These are phyloP conservation scores for Penicillium sp. DNA, from an alignment of 2,329 filamentous ascomycete species.

Conservation along the genomic window DNA sequence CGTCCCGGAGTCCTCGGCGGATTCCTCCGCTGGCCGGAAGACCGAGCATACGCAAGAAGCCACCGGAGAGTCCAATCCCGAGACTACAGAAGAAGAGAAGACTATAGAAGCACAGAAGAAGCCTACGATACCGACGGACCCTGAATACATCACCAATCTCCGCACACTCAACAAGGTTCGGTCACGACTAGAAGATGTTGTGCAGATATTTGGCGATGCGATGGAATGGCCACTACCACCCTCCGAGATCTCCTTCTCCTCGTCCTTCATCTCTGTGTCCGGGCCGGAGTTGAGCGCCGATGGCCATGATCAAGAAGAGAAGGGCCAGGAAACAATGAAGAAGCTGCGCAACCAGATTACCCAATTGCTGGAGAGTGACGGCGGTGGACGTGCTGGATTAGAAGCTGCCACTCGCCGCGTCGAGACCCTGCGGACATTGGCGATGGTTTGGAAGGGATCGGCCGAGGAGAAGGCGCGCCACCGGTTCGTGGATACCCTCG, in stretches of 20 bases:
- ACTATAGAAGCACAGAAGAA: constrained; percentile 7
- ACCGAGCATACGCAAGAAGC: constrained; percentile 2
- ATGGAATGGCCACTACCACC: constrained; percentile 95
- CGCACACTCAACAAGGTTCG: constrained; percentile 83
- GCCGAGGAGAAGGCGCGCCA: constrained; percentile 85
- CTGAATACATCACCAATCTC: constrained; percentile 74
- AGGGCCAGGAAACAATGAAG: constrained; percentile 79
- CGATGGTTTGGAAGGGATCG: constrained; percentile 90
- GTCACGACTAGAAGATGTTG: constrained; percentile 81
- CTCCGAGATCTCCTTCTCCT: constrained; percentile 80
- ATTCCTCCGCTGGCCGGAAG: constrained; percentile 11
- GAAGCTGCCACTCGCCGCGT: constrained; percentile 72
- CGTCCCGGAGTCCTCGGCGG: constrained; percentile 52
- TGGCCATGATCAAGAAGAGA: constrained; percentile 76
- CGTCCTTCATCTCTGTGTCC: constrained; percentile 87
- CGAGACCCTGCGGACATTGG: constrained; percentile 75
- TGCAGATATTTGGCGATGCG: constrained; percentile 89
- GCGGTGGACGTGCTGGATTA: constrained; percentile 68
- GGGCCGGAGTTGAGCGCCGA: constrained; percentile 73
- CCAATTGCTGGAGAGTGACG: constrained; percentile 63
- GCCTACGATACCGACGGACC: constrained; percentile 48
- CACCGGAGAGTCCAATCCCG: constrained; percentile 9
- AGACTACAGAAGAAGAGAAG: constrained; percentile 9
- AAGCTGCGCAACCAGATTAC: constrained; percentile 69
- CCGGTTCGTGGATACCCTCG: constrained; percentile 80